A percentile compares a stretch with the other conserved stretches of the same genome.
Evolutionary conservation across 139 green algal species (phyloP).

Genomic region (Picochlorum sp.): DNA sequence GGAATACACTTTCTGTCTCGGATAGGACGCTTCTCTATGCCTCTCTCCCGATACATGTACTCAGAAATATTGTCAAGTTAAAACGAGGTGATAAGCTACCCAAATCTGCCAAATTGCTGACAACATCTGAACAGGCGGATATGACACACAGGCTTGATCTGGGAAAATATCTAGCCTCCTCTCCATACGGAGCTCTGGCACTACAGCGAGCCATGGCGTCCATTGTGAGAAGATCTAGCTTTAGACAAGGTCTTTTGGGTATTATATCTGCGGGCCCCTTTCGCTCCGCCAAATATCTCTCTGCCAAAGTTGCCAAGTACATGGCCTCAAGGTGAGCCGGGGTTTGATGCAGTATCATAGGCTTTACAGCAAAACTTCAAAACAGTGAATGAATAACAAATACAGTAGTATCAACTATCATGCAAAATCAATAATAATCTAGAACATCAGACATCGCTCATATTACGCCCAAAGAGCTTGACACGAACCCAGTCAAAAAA

Average conservation of each 20-base stretch:
- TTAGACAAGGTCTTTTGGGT: slow-evolving; percentile 13
- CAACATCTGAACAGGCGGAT: not conserved
- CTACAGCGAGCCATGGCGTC: slow-evolving; percentile 12
- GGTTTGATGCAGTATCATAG: too few species aligned
- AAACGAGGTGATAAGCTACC: not conserved
- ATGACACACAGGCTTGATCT: not conserved
- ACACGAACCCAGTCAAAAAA: too few species aligned
- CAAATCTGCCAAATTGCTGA: not conserved
- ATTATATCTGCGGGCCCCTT: slow-evolving; percentile 17
- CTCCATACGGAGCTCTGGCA: not conserved
- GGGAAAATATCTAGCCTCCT: not conserved
- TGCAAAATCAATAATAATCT: too few species aligned
- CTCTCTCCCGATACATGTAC: slow-evolving; percentile 11
- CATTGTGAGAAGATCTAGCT: slow-evolving; percentile 23
- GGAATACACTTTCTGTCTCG: not conserved
- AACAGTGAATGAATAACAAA: too few species aligned
- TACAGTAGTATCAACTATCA: too few species aligned
- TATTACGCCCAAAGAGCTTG: too few species aligned
- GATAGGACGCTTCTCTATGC: slow-evolving; percentile 7
- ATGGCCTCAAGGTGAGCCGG: not conserved
- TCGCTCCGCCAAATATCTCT: slow-evolving; percentile 21
- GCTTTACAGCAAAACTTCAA: too few species aligned
- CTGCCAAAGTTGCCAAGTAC: slow-evolving; percentile 21
- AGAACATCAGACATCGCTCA: not conserved
- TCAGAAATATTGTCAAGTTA: not conserved